Conservation (phyloP, 768 basidiomycete species). For the Calvatia gigantea region DNA sequence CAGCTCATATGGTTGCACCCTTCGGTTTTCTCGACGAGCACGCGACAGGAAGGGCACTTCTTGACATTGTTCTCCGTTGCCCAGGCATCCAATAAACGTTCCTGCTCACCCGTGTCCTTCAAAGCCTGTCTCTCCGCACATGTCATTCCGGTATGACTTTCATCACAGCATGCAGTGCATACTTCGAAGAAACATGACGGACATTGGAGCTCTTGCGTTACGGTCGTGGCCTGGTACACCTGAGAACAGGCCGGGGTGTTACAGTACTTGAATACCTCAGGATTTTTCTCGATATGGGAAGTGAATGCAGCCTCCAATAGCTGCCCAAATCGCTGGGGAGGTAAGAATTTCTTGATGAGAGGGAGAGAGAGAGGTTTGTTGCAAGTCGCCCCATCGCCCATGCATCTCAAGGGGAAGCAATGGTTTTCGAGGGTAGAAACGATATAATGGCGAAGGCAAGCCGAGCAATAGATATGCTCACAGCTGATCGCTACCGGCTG, state of each 20-base stretch:
- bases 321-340: constrained; percentile 43
- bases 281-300: constrained; percentile 49
- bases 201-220: constrained; percentile 34
- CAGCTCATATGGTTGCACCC: constrained; percentile 59
- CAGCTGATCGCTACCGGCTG: constrained; percentile 42
- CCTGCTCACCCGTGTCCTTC: constrained; percentile 35
- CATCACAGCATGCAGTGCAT: constrained; percentile 46
- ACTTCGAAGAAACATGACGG: constrained; percentile 49
- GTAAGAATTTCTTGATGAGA: constrained; percentile 47
- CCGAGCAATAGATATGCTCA: constrained; percentile 47
- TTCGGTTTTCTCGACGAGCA: constrained; percentile 44
- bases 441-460: constrained; percentile 46
- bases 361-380: constrained; percentile 48
- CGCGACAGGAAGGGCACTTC: constrained; percentile 42
- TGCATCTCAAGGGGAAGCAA: constrained; percentile 60
- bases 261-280: constrained; percentile 60
- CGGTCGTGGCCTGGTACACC: constrained; percentile 44
- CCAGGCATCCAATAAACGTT: constrained; percentile 38
- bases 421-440: constrained; percentile 35
- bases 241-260: constrained; percentile 71
- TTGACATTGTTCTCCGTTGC: constrained; percentile 35
- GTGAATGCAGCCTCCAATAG: constrained; percentile 56
- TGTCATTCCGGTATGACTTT: constrained; percentile 48
- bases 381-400: constrained; percentile 58
- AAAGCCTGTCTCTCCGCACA: constrained; percentile 36